Evolutionary conservation across 768 basidiomycete genomes (phyloP).

Genomic region (Agaricus bisporus): DNA sequence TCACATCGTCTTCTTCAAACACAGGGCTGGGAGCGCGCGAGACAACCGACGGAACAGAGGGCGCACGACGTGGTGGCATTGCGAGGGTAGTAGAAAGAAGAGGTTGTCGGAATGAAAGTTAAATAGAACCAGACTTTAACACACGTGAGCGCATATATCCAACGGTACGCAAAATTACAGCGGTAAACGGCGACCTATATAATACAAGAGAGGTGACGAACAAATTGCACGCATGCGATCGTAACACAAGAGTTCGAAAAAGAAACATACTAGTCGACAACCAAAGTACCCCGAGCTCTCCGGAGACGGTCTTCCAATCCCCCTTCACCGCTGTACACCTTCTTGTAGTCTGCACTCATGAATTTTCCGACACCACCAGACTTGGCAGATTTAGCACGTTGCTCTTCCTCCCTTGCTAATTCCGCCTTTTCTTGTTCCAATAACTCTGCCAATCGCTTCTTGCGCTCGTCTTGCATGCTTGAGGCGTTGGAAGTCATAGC

Average conservation of each 20-base stretch:
- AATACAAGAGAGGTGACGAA: conserved; percentile 10
- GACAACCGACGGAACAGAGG: conserved; percentile 38
- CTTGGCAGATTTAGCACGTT: conserved; percentile 51
- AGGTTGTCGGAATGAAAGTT: neutral
- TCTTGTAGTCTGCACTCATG: conserved; percentile 78
- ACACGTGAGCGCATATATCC: conserved; percentile 12
- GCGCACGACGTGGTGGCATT: conserved; percentile 50
- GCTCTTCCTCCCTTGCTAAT: conserved; percentile 54
- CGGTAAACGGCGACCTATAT: conserved; percentile 6
- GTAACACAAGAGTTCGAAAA: neutral
- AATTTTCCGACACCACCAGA: conserved; percentile 78
- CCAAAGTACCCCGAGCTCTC: conserved; percentile 66
- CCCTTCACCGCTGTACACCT: conserved; percentile 72
- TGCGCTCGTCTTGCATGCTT: conserved; percentile 61
- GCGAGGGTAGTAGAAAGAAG: neutral
- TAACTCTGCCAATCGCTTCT: conserved; percentile 60
- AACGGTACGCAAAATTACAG: neutral
- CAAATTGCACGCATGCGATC: neutral
- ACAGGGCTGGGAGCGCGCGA: conserved; percentile 46
- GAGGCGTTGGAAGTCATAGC: conserved; percentile 80
- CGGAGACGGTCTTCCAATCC: conserved; percentile 75
- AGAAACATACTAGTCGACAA: conserved; percentile 38
- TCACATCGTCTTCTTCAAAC: conserved; percentile 37
- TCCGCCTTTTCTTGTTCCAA: conserved; percentile 78
- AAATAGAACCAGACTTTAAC: conserved; percentile 1